phyloP scores from a whole-genome alignment of 768 basidiomycete species.

The Butyriboletus loyo region DNA sequence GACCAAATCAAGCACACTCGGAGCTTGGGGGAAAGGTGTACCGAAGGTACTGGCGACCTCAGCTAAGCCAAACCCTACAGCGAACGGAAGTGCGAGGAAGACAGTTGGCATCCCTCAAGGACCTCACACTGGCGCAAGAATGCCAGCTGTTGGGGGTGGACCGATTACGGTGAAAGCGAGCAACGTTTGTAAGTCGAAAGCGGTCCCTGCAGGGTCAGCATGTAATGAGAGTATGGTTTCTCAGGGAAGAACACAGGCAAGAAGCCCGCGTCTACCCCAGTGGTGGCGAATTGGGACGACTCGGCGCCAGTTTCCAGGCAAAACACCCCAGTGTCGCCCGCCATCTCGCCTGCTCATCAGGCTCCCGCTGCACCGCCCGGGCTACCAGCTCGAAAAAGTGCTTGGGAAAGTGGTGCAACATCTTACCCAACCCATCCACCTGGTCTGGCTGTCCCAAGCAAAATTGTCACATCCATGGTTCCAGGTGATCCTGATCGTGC shows the following conservation, averaged over 20 bases:
- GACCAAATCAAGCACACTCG: background rate
- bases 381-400: conserved; percentile 3
- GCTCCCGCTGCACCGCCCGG: conserved; percentile 9
- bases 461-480: background rate
- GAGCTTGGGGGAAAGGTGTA: conserved; percentile 20
- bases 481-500: conserved; percentile 5
- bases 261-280: background rate
- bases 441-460: conserved; percentile 7
- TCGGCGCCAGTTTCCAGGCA: conserved; percentile 12
- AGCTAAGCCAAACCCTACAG: conserved; percentile 10
- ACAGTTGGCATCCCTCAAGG: conserved; percentile 2
- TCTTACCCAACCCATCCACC: conserved; percentile 15
- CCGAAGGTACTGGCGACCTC: conserved; percentile 8
- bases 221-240: background rate
- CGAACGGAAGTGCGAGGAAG: conserved; percentile 24
- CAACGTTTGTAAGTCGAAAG: conserved; percentile 28
- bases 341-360: conserved; percentile 3
- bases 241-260: conserved; percentile 16
- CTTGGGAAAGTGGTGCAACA: conserved; percentile 7
- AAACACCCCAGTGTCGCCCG: conserved; percentile 12
- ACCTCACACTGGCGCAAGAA: background rate
- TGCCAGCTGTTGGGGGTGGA: conserved; percentile 30
- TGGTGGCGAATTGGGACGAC: conserved; percentile 21
- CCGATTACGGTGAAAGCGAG: conserved; percentile 23
- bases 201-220: background rate